A percentile compares a stretch with the other conserved stretches of the same genome.
These are phyloP conservation scores for Chalaropsis thielavioides DNA, from an alignment of 2,329 filamentous ascomycete species.

Conservation along the genomic window DNA sequence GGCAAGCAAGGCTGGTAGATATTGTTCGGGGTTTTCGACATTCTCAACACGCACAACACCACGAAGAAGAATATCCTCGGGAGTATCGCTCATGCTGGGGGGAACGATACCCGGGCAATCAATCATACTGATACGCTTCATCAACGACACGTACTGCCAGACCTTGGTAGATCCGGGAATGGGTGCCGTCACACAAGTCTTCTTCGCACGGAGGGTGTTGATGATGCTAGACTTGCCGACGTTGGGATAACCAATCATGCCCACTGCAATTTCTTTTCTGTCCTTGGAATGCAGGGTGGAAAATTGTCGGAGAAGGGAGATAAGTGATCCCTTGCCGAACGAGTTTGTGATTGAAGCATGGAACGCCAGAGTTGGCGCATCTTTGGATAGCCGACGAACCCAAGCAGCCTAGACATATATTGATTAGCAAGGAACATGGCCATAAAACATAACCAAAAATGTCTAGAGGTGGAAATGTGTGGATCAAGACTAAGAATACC, in stretches of 20 bases:
- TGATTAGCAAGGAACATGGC: slow-evolving; percentile 18
- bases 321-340: slow-evolving; percentile 90
- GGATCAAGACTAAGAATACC: slow-evolving; percentile 98
- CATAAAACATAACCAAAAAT: slow-evolving; percentile 17
- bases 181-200: slow-evolving; percentile 82
- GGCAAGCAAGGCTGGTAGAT: slow-evolving; percentile 68
- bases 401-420: slow-evolving; percentile 57
- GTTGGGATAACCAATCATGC: slow-evolving; percentile 66
- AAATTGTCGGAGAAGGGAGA: slow-evolving; percentile 84
- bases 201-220: slow-evolving; percentile 88
- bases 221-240: slow-evolving; percentile 95
- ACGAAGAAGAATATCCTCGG: slow-evolving; percentile 74
- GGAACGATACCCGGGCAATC: slow-evolving; percentile 95
- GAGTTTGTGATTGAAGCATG: slow-evolving; percentile 90
- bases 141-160: slow-evolving; percentile 93
- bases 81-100: slow-evolving; percentile 67
- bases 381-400: slow-evolving; percentile 77
- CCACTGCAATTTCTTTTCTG: slow-evolving; percentile 87
- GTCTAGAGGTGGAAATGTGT: slow-evolving; percentile 40
- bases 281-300: slow-evolving; percentile 67
- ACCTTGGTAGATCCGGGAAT: slow-evolving; percentile 80
- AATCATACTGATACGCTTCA: slow-evolving; percentile 82
- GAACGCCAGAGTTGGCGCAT: slow-evolving; percentile 88
- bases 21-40: slow-evolving; percentile 90
- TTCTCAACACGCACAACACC: slow-evolving; percentile 92